These are phyloP conservation scores for Podospora didyma DNA, from an alignment of 495 filamentous ascomycete species.

Conservation along the genomic window DNA sequence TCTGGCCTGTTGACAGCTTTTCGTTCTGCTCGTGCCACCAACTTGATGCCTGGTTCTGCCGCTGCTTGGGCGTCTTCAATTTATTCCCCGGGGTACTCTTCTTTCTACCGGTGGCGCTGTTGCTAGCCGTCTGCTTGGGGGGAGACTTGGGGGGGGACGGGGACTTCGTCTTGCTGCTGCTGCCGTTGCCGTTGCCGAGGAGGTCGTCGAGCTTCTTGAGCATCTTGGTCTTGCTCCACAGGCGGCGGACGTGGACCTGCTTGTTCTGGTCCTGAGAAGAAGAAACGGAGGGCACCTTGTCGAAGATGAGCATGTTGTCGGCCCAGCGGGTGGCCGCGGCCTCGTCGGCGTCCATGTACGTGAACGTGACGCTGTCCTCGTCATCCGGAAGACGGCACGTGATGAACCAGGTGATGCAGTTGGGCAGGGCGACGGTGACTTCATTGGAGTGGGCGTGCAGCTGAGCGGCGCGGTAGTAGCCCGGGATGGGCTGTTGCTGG, in stretches of 20 bases:
- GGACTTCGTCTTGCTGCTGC: too few relatives aligned
- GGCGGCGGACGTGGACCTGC: conserved; percentile 25
- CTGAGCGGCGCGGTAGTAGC: conserved; percentile 19
- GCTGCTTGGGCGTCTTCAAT: too few relatives aligned
- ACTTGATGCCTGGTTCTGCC: too few relatives aligned
- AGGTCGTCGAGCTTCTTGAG: conserved; percentile 21
- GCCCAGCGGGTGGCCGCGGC: conserved; percentile 20
- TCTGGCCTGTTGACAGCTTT: too few relatives aligned
- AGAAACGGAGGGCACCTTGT: conserved; percentile 10
- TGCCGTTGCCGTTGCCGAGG: too few relatives aligned
- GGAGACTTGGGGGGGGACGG: too few relatives aligned
- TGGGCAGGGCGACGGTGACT: conserved; percentile 24
- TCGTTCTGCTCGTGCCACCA: too few relatives aligned
- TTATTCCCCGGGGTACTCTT: too few relatives aligned
- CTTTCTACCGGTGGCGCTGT: too few relatives aligned
- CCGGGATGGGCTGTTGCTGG: conserved; percentile 10
- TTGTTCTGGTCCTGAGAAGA: conserved; percentile 18
- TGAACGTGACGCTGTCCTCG: conserved; percentile 31
- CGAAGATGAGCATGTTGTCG: conserved; percentile 24
- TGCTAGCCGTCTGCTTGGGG: too few relatives aligned
- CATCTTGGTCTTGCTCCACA: conserved; percentile 24
- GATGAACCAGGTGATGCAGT: conserved; percentile 33
- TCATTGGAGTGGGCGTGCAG: conserved; percentile 19
- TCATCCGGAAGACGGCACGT: conserved; percentile 33
- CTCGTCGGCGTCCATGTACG: conserved; percentile 19